phyloP scores from a whole-genome alignment of 2,329 filamentous ascomycete genomes.

The Dryadomyces quercivorus region DNA sequence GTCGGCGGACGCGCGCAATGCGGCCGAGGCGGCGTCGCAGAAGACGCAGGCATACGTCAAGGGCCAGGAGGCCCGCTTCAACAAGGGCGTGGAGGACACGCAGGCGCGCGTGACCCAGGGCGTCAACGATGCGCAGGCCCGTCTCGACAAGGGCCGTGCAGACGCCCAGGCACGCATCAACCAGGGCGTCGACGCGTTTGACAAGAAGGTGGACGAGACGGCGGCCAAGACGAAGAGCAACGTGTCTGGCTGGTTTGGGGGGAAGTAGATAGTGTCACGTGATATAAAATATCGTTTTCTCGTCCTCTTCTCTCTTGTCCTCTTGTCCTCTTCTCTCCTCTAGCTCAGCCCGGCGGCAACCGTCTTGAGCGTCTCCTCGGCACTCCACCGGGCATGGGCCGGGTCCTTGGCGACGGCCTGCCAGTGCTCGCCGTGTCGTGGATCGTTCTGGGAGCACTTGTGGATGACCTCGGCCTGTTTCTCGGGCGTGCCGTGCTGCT shows the following conservation, averaged over 20 bases:
- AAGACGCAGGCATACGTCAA: constrained; percentile 47
- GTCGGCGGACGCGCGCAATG: constrained; percentile 45
- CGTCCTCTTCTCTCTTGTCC: no score
- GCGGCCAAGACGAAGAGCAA: constrained; percentile 74
- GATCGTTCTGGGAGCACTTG: constrained; percentile 75
- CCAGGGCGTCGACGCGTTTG: constrained; percentile 70
- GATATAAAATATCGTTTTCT: no score
- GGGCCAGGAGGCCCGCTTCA: constrained; percentile 49
- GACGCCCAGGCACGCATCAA: constrained; percentile 49
- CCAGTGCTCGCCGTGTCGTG: constrained; percentile 88
- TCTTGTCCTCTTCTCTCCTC: no score
- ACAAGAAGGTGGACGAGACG: constrained; percentile 68
- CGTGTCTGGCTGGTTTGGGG: constrained; percentile 76
- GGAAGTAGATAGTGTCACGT: constrained; percentile 25
- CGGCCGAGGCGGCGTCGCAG: constrained; percentile 49
- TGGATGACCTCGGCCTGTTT: constrained; percentile 75
- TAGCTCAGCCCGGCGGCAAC: constrained; percentile 43
- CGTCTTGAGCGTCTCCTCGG: constrained; percentile 72
- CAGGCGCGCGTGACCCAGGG: constrained; percentile 56
- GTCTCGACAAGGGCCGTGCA: background rate
- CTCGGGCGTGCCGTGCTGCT: constrained; percentile 87
- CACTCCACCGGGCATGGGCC: constrained; percentile 58
- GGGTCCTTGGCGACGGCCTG: constrained; percentile 78
- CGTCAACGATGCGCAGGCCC: constrained; percentile 41
- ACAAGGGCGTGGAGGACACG: constrained; percentile 31